Evolutionary conservation across 2,329 filamentous ascomycete genomes (phyloP).

Genomic region (Nothophoma quercina): DNA sequence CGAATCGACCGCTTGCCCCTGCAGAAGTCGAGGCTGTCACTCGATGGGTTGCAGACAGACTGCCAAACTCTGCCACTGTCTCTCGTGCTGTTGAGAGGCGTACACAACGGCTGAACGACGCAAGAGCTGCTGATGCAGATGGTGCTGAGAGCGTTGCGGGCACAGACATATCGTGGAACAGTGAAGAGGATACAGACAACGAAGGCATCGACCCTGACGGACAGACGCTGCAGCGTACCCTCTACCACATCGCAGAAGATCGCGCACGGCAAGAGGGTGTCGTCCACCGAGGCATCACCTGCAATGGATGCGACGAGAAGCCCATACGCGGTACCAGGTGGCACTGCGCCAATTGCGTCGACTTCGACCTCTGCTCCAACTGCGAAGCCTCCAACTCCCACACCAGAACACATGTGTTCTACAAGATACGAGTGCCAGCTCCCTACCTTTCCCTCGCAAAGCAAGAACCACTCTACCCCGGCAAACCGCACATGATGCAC

Average conservation of each 20-base stretch:
- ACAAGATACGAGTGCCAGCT: conserved; percentile 91
- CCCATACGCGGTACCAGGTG: conserved; percentile 94
- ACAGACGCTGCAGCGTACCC: conserved; percentile 81
- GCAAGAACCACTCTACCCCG: conserved; percentile 57
- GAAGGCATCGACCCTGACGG: conserved; percentile 59
- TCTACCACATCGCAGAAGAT: conserved; percentile 94
- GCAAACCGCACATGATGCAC: conserved; percentile 76
- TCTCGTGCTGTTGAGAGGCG: conserved; percentile 35
- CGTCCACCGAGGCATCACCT: conserved; percentile 90
- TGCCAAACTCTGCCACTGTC: conserved; percentile 26
- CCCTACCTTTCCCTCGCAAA: conserved; percentile 80
- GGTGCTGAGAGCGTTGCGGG: conserved; percentile 40
- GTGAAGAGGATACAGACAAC: conserved; percentile 51
- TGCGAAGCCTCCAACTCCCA: conserved; percentile 83
- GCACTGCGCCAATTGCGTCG: conserved; percentile 92
- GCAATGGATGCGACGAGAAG: conserved; percentile 85
- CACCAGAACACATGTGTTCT: conserved; percentile 92
- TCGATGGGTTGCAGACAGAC: conserved; percentile 25
- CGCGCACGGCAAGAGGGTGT: conserved; percentile 79
- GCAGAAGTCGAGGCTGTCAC: conserved; percentile 30
- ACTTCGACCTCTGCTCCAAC: conserved; percentile 93
- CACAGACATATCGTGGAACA: conserved; percentile 42
- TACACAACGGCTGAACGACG: conserved; percentile 20
- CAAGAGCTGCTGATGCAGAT: conserved; percentile 17
- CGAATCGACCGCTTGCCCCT: conserved; percentile 26